Conservation (phyloP, 106 monocot genomes). For the Phalaenopsis aphrodite region DNA sequence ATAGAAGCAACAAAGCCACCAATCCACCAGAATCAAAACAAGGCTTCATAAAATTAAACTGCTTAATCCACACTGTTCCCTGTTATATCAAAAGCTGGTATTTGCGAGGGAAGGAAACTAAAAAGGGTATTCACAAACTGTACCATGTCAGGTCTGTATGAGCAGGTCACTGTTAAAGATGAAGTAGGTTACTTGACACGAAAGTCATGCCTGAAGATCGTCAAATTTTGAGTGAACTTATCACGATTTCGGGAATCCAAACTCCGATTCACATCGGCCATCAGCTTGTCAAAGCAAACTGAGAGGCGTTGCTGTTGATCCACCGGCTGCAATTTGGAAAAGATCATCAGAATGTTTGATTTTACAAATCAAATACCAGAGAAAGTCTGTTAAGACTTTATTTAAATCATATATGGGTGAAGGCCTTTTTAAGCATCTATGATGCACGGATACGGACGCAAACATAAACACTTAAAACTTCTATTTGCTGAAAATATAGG, state of each 20-base stretch:
- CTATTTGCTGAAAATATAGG: no score
- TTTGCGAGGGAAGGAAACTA: no score
- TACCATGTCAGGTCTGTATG: background rate
- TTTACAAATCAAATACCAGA: background rate
- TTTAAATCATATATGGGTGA: no score
- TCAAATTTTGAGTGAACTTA: slow-evolving; percentile 92
- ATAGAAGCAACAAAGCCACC: slow-evolving; percentile 3
- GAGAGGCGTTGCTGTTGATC: slow-evolving; percentile 84
- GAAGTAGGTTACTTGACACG: slow-evolving; percentile 50
- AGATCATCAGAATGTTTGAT: background rate
- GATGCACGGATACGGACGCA: no score
- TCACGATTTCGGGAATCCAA: slow-evolving; percentile 86
- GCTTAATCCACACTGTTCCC: background rate
- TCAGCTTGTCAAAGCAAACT: slow-evolving; percentile 82
- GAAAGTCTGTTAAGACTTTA: background rate
- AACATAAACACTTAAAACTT: no score
- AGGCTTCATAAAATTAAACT: background rate
- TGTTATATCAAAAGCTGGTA: background rate
- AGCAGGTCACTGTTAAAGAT: background rate
- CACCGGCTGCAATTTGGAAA: slow-evolving; percentile 45
- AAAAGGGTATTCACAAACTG: slow-evolving; percentile 1
- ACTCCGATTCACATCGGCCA: slow-evolving; percentile 80
- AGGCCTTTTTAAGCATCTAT: no score
- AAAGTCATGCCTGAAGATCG: slow-evolving; percentile 76
- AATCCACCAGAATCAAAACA: background rate